phyloP scores from a whole-genome alignment of 139 green algal genomes.

The Gonium pectorale region DNA sequence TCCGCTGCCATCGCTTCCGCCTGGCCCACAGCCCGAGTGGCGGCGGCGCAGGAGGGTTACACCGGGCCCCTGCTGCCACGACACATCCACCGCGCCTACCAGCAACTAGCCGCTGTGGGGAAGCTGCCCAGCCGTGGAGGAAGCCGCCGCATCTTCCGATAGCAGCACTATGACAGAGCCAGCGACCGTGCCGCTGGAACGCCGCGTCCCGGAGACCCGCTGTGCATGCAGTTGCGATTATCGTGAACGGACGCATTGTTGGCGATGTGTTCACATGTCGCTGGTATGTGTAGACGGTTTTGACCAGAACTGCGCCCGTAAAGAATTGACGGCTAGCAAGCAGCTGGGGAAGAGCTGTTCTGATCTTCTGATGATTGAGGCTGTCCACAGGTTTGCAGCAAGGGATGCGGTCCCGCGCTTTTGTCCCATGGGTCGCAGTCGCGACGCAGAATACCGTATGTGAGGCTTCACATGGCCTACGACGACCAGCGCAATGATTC shows the following conservation, averaged over 20 bases:
- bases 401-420: too few relatives aligned
- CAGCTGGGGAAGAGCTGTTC: neutral
- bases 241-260: too few relatives aligned
- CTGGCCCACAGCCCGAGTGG: conserved; percentile 61
- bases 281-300: neutral
- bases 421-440: too few relatives aligned
- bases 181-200: neutral
- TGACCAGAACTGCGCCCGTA: neutral
- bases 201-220: neutral
- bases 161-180: neutral
- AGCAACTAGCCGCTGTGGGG: conserved; percentile 56
- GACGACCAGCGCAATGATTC: too few relatives aligned
- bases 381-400: too few relatives aligned
- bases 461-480: too few relatives aligned
- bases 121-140: conserved; percentile 23
- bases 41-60: conserved; percentile 67
- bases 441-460: too few relatives aligned
- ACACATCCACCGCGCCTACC: conserved; percentile 74
- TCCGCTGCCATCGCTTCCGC: neutral
- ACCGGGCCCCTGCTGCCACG: conserved; percentile 70
- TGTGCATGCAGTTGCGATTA: too few relatives aligned
- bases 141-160: conserved; percentile 16
- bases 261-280: neutral
- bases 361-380: too few relatives aligned
- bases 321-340: neutral